Conservation (phyloP, 2,329 filamentous ascomycete genomes). For the Colletotrichum horii region DNA sequence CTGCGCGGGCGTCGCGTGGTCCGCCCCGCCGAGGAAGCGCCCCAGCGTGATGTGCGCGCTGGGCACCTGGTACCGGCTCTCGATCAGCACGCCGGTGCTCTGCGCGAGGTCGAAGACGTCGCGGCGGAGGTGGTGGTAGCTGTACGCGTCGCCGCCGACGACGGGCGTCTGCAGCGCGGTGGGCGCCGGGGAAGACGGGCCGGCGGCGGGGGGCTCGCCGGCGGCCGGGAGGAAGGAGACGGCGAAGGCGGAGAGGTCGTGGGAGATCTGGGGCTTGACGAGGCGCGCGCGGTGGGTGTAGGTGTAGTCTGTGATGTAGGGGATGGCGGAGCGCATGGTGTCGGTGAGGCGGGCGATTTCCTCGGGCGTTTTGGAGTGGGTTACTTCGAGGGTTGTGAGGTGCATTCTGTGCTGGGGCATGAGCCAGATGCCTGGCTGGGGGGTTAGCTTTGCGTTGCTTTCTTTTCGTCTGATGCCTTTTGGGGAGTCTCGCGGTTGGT, state of each 20-base stretch:
- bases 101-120: slow-evolving; percentile 72
- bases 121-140: slow-evolving; percentile 87
- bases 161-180: slow-evolving; percentile 39
- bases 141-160: slow-evolving; percentile 69
- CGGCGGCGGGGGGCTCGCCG: slow-evolving; percentile 54
- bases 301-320: slow-evolving; percentile 69
- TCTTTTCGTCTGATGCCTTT: not conserved
- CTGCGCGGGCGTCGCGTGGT: slow-evolving; percentile 64
- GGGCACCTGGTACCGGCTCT: slow-evolving; percentile 84
- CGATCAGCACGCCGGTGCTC: slow-evolving; percentile 70
- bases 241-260: slow-evolving; percentile 84
- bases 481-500: not conserved
- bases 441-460: not conserved
- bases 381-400: slow-evolving; percentile 83
- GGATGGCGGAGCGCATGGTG: slow-evolving; percentile 59
- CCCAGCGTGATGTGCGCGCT: slow-evolving; percentile 90
- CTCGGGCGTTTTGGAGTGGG: slow-evolving; percentile 74
- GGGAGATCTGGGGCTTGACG: slow-evolving; percentile 82
- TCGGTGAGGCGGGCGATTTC: slow-evolving; percentile 71
- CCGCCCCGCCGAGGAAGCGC: slow-evolving; percentile 73
- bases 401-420: slow-evolving; percentile 83
- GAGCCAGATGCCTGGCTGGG: slow-evolving; percentile 75
- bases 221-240: slow-evolving; percentile 85
- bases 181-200: slow-evolving; percentile 40
- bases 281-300: slow-evolving; percentile 73